phyloP scores from a whole-genome alignment of 2,329 filamentous ascomycete genomes.

The Xylaria sp. region DNA sequence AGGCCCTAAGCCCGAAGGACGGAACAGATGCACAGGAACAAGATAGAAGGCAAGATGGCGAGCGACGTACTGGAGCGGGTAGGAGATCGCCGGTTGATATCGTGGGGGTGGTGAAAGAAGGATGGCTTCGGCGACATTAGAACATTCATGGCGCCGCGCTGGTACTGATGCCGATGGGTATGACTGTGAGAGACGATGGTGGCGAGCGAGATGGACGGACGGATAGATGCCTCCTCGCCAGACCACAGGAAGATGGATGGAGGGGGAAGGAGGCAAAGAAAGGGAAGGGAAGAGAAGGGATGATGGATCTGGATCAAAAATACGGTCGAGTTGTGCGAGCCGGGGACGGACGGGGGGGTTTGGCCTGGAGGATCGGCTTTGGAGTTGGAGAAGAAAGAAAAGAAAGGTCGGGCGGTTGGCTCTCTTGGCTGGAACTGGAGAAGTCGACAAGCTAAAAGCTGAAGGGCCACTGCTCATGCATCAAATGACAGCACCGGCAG shows the following conservation, averaged over 20 bases:
- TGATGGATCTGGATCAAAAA: slow-evolving; percentile 25
- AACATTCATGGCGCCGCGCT: slow-evolving; percentile 66
- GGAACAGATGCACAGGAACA: slow-evolving; percentile 12
- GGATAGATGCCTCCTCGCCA: slow-evolving; percentile 13
- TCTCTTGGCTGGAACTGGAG: slow-evolving; percentile 5
- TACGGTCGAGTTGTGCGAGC: slow-evolving; percentile 37
- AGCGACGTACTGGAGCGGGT: slow-evolving; percentile 64
- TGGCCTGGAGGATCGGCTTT: slow-evolving; percentile 26
- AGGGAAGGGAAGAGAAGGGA: neutral
- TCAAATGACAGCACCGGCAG: slow-evolving; percentile 26
- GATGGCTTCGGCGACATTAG: slow-evolving; percentile 70
- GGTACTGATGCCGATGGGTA: neutral
- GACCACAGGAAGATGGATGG: slow-evolving; percentile 1
- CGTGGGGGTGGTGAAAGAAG: slow-evolving; percentile 69
- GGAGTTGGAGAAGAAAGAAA: slow-evolving; percentile 5
- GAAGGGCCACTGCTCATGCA: slow-evolving; percentile 32
- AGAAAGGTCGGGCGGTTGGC: too few relatives aligned
- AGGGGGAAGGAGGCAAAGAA: neutral
- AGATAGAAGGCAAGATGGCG: neutral
- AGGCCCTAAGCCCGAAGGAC: neutral
- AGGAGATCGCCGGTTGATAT: slow-evolving; percentile 64
- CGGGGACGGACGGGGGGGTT: slow-evolving; percentile 18
- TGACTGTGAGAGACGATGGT: slow-evolving; percentile 2
- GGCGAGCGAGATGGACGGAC: slow-evolving; percentile 3
- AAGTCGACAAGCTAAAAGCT: slow-evolving; percentile 30